Percentiles rank a stretch among this genome's conserved stretches.
These are phyloP conservation scores for Penicillium digitatum DNA, from an alignment of 2,329 filamentous ascomycete species.

Conservation along the genomic window DNA sequence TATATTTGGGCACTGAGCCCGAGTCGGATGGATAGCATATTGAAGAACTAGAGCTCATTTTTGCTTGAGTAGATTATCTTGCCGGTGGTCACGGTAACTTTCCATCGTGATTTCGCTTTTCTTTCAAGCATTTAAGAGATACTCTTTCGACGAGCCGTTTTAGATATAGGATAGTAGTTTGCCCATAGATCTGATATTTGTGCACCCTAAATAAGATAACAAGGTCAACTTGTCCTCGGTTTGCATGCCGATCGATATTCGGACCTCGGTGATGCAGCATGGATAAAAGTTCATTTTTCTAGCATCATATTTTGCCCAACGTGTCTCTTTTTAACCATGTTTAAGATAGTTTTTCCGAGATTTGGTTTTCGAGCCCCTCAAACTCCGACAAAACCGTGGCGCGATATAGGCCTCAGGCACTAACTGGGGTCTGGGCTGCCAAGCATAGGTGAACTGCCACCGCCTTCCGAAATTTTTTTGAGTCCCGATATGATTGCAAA, in stretches of 20 bases:
- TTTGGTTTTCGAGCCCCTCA: neutral
- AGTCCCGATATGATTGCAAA: slow-evolving; percentile 28
- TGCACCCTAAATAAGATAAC: neutral
- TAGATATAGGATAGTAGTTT: no score
- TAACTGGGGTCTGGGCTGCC: slow-evolving; percentile 19
- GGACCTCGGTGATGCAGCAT: neutral
- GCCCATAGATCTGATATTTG: no score
- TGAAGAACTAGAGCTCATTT: neutral
- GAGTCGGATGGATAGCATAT: neutral
- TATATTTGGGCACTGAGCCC: no score
- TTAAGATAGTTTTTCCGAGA: no score
- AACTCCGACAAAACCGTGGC: neutral
- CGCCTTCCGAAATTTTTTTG: slow-evolving; percentile 41
- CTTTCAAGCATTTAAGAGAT: no score
- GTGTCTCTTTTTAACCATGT: no score
- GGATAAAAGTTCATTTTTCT: no score
- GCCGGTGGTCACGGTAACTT: neutral
- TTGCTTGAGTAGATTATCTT: neutral
- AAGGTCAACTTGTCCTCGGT: neutral
- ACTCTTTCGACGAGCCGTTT: no score
- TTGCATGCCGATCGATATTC: neutral
- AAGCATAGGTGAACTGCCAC: slow-evolving; percentile 33
- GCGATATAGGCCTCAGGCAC: slow-evolving; percentile 15
- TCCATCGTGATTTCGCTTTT: neutral
- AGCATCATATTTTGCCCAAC: no score